Evolutionary conservation across 1,284 basidiomycete species (phyloP), one percentile per base, ranked within the genome.

Genomic region (Rhodofomes roseus): DNA sequence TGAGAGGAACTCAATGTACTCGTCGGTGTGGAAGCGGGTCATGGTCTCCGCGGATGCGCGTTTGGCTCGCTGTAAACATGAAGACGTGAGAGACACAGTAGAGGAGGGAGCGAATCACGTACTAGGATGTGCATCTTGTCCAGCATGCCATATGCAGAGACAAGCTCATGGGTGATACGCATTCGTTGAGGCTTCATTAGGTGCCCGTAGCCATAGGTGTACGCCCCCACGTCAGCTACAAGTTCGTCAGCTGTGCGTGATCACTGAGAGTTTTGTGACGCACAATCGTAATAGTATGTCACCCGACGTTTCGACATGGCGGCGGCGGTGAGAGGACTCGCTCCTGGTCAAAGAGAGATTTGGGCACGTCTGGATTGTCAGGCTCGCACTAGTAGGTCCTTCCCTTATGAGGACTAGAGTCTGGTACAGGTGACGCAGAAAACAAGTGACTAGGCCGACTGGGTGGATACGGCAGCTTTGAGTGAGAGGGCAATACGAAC

Each of bases 171-270:
- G 0, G 96, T 93, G 75, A 98, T 90, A 48, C 89, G 84, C 78
- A 97, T 95, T 50, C 95, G 82, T 71, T 96, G 94, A 0, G 96
- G 96, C 74, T 97, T 97, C 94, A 98, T 97, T 39, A 90, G 91
- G 68, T 96, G 94, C 2, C 90, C 90, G 39, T 91, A 79, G 52
- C 93, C 94, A 72, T 96, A 97, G 14, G 90, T 92, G 69, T 87
- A 94, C 36, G 88, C 81, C 18, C 93, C 93, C 27, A 92, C 85
- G 66, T 95, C 92, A 57, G 80, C 90, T 90, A 20, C 51, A 53
- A 25, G 55, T 63, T 39, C 27, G 44, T 58, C 34, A 59, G 43
- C 44, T 41, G 59, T 2, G 2, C 7, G 20, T 22, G 22, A 16
- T 4, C 6, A 3, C 11, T 40, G 25, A 11, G 34, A 6, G 16